phyloP scores from a whole-genome alignment of 1,284 basidiomycete species.

The Microbotryum intermedium region DNA sequence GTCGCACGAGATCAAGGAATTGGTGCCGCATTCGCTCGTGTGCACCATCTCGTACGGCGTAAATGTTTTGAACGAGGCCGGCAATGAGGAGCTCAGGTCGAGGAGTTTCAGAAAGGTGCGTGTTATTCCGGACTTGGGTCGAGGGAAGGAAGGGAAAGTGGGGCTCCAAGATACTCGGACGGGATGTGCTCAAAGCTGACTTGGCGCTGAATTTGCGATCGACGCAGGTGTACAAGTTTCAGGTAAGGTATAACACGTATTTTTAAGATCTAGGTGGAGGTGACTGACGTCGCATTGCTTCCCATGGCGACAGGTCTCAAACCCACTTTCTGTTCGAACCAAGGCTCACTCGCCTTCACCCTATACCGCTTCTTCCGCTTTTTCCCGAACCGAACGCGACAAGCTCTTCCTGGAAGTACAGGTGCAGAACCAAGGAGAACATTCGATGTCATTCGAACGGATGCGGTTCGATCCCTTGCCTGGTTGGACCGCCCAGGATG shows the following conservation, averaged over 20 bases:
- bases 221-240: slow-evolving; percentile 31
- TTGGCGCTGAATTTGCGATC: too few relatives aligned
- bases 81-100: background rate
- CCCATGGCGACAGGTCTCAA: slow-evolving; percentile 16
- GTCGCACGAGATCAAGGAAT: slow-evolving; percentile 36
- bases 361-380: slow-evolving; percentile 17
- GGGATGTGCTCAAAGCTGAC: too few relatives aligned
- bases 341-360: slow-evolving; percentile 34
- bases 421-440: slow-evolving; percentile 33
- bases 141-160: too few relatives aligned
- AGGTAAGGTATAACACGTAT: slow-evolving; percentile 26
- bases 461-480: slow-evolving; percentile 25
- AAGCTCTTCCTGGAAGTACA: slow-evolving; percentile 37
- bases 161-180: background rate
- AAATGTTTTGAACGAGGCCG: background rate
- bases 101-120: slow-evolving; percentile 34
- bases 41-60: slow-evolving; percentile 36
- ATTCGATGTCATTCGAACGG: slow-evolving; percentile 27
- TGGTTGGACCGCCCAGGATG: slow-evolving; percentile 23
- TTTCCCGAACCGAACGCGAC: slow-evolving; percentile 19
- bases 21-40: slow-evolving; percentile 35
- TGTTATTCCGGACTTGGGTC: background rate
- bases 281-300: too few relatives aligned
- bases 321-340: slow-evolving; percentile 35
- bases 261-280: too few relatives aligned